phyloP scores from a whole-genome alignment of 352 stramenopile species.

The Pythium aquatile region DNA sequence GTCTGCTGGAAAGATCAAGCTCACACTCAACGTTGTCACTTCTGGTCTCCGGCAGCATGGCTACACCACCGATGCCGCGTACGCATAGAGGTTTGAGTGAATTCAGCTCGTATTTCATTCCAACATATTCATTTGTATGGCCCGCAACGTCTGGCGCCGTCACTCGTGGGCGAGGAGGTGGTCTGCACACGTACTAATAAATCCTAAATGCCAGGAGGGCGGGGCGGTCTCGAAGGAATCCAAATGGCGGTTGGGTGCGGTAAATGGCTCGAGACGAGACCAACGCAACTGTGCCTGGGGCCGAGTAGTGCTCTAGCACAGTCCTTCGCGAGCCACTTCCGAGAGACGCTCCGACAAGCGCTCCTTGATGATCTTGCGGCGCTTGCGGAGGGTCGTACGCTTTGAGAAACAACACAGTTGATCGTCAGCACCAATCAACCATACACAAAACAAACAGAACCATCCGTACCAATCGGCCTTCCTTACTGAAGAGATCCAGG shows the following conservation, averaged over 20 bases:
- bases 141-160: conserved; percentile 4
- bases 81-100: conserved; percentile 3
- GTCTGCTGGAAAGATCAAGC: conserved; percentile 47
- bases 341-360: conserved; percentile 64
- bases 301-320: conserved; percentile 44
- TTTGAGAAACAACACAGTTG: conserved; percentile 22
- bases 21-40: conserved; percentile 66
- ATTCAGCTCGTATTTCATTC: conserved; percentile 2
- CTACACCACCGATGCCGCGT: conserved; percentile 27
- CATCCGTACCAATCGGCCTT: conserved; percentile 60
- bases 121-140: conserved; percentile 9
- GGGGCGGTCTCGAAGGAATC: background rate
- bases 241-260: background rate
- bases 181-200: conserved; percentile 12
- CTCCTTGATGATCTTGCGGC: conserved; percentile 83
- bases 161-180: background rate
- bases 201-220: conserved; percentile 6
- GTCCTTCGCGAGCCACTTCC: conserved; percentile 72
- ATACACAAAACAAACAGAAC: background rate
- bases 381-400: conserved; percentile 74
- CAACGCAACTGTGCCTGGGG: background rate
- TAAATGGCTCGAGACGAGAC: background rate
- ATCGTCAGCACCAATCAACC: background rate
- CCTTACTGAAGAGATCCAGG: conserved; percentile 75
- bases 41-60: conserved; percentile 60